Percentiles rank a stretch among this genome's conserved stretches.
Evolutionary conservation across 345 rosid species (phyloP).

Genomic region (Euphorbia pulcherrima): DNA sequence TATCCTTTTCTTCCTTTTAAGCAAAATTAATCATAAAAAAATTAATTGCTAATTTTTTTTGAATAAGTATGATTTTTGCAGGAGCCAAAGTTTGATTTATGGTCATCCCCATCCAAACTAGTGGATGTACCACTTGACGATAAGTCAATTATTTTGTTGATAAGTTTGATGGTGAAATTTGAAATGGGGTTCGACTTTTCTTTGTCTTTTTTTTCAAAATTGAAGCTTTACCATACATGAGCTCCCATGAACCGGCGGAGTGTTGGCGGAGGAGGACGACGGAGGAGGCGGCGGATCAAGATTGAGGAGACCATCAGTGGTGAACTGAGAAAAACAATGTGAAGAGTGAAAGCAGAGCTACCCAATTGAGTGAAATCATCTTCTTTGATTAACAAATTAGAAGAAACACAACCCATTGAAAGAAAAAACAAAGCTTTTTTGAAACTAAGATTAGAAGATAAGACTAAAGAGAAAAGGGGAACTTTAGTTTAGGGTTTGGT

Average conservation of each 20-base stretch:
- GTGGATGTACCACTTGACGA: too few relatives aligned
- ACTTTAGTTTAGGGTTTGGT: too few relatives aligned
- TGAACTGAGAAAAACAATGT: conserved; percentile 88
- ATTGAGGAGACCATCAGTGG: conserved; percentile 88
- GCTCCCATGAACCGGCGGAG: conserved; percentile 82
- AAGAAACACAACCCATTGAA: conserved; percentile 90
- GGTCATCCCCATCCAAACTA: too few relatives aligned
- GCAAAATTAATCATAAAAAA: too few relatives aligned
- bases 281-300: conserved; percentile 67
- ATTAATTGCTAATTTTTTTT: too few relatives aligned
- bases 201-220: conserved; percentile 36
- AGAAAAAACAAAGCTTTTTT: not conserved
- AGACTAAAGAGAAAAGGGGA: not conserved
- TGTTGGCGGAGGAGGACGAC: conserved; percentile 23
- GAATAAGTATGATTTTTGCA: too few relatives aligned
- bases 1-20: too few relatives aligned
- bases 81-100: too few relatives aligned
- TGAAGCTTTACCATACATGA: conserved; percentile 86
- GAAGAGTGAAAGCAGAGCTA: conserved; percentile 66
- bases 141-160: too few relatives aligned
- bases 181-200: not conserved
- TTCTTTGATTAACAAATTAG: conserved; percentile 64
- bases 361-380: conserved; percentile 74
- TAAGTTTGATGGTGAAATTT: too few relatives aligned
- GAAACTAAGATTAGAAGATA: conserved; percentile 2